Conservation (phyloP, 345 rosid species). For the Mallotus nudiflorus region DNA sequence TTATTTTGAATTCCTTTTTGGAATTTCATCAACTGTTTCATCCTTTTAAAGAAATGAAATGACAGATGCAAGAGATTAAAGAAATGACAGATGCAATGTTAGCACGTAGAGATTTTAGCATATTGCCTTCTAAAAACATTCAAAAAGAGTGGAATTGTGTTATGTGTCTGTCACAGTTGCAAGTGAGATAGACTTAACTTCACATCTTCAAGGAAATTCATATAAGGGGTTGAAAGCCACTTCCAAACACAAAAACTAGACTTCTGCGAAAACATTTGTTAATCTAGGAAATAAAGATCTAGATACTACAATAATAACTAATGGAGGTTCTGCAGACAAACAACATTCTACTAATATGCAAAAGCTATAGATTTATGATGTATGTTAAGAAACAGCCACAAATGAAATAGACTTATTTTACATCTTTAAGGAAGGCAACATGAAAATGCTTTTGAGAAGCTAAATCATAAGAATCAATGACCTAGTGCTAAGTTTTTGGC, state of each 20-base stretch:
- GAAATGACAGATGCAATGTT: not conserved
- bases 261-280: too few relatives aligned
- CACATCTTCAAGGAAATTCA: too few relatives aligned
- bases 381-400: too few relatives aligned
- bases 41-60: not conserved
- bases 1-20: too few relatives aligned
- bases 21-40: not conserved
- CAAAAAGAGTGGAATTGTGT: constrained; percentile 36
- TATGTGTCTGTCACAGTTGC: constrained; percentile 23
- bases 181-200: constrained; percentile 13
- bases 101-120: not conserved
- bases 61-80: constrained; percentile 1
- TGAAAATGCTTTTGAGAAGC: constrained; percentile 10
- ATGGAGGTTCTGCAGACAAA: too few relatives aligned
- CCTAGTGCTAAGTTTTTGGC: not conserved
- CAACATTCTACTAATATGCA: too few relatives aligned
- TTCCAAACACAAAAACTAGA: too few relatives aligned
- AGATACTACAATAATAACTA: too few relatives aligned
- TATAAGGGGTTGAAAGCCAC: too few relatives aligned
- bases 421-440: constrained; percentile 34
- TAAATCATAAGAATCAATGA: constrained; percentile 17
- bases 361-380: too few relatives aligned
- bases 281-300: too few relatives aligned
- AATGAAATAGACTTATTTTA: constrained; percentile 7
- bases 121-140: constrained; percentile 7